Percentiles rank a stretch among this genome's conserved stretches.
Evolutionary conservation across 306 rosid genomes (phyloP).

Genomic region (Chamaecrista fasciculata): DNA sequence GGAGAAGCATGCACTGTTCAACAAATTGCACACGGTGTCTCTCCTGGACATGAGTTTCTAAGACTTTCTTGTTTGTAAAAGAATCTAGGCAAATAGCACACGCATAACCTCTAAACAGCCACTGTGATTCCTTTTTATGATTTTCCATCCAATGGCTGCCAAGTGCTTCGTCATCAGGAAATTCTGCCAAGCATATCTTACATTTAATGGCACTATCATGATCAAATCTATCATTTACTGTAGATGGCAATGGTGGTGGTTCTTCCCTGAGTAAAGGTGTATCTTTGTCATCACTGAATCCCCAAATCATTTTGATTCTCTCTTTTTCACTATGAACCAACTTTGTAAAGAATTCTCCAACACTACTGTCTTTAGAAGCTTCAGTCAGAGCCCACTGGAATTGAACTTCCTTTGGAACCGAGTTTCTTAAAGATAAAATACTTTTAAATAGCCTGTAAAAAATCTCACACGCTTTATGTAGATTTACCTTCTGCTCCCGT

Average conservation of each 20-base stretch:
- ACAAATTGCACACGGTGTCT: slow-evolving; percentile 92
- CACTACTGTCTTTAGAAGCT: slow-evolving; percentile 71
- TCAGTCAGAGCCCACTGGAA: slow-evolving; percentile 96
- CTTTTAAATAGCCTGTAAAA: slow-evolving; percentile 93
- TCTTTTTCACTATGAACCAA: slow-evolving; percentile 79
- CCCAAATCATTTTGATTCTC: slow-evolving; percentile 73
- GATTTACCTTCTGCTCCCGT: slow-evolving; percentile 60
- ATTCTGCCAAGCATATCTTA: slow-evolving; percentile 73
- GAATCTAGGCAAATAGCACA: slow-evolving; percentile 98
- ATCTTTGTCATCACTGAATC: slow-evolving; percentile 62
- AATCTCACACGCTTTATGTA: slow-evolving; percentile 95
- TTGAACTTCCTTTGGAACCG: slow-evolving; percentile 91
- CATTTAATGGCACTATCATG: slow-evolving; percentile 60
- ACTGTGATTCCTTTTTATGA: slow-evolving; percentile 98
- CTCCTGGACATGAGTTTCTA: slow-evolving; percentile 97
- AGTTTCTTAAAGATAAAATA: slow-evolving; percentile 82
- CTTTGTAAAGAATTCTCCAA: slow-evolving; percentile 62
- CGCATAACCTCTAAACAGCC: slow-evolving; percentile 95
- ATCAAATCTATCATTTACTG: slow-evolving; percentile 40
- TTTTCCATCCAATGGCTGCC: slow-evolving; percentile 90
- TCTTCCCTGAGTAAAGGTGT: slow-evolving; percentile 49
- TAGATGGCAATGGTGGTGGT: slow-evolving; percentile 50
- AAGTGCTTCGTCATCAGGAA: slow-evolving; percentile 71
- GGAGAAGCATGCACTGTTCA: slow-evolving; percentile 97
- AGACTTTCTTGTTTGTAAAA: slow-evolving; percentile 78